phyloP scores from a whole-genome alignment of 2,329 filamentous ascomycete species.

The Chaetothyriales sp. region DNA sequence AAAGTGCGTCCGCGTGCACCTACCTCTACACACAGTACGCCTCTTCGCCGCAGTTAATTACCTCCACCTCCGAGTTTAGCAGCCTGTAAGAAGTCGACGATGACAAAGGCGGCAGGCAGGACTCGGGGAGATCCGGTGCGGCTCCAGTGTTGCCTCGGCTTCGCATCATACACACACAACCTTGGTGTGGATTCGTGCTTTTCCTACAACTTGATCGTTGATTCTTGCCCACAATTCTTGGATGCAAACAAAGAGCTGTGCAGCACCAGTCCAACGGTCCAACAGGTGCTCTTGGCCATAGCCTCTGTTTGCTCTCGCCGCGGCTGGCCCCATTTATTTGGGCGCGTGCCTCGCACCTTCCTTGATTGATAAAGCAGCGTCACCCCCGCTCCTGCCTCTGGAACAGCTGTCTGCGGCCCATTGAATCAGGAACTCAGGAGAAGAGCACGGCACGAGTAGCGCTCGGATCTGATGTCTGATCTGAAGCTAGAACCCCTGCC shows the following conservation, averaged over 20 bases:
- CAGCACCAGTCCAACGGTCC: too few relatives aligned
- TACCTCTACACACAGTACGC: too few relatives aligned
- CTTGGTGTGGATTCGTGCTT: background rate
- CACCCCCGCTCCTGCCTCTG: background rate
- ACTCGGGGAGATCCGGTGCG: background rate
- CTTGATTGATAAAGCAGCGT: background rate
- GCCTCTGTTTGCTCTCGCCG: background rate
- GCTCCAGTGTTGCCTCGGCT: background rate
- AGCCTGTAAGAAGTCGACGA: too few relatives aligned
- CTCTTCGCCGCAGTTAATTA: background rate
- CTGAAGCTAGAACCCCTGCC: slow-evolving; percentile 45
- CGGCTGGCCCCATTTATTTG: background rate
- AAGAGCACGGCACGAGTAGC: background rate
- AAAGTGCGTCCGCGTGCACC: slow-evolving; percentile 1
- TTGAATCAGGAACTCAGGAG: background rate
- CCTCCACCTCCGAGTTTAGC: background rate
- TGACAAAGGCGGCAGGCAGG: background rate
- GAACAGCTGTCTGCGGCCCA: background rate
- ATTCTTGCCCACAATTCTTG: background rate
- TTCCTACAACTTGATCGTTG: background rate
- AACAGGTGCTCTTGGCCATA: background rate
- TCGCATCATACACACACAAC: background rate
- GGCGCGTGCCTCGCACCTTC: background rate
- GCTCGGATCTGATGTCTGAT: background rate
- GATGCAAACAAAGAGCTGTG: too few relatives aligned